Conservation (phyloP, 1,284 basidiomycete species). For the Amylostereum areolatum region DNA sequence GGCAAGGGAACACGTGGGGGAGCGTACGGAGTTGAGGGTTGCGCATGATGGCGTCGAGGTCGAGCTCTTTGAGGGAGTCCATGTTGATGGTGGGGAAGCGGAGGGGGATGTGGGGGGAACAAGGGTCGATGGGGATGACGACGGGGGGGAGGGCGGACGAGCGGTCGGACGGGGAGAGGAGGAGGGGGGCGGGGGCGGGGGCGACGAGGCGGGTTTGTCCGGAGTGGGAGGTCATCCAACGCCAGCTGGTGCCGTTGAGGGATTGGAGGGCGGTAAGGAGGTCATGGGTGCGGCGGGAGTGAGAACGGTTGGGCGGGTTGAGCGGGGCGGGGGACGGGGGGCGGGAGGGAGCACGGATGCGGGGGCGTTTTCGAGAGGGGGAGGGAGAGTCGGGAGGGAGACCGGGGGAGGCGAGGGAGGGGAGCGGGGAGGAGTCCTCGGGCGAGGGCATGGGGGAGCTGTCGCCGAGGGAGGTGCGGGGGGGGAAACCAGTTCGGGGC, state of each 20-base stretch:
- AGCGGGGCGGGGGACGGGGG: slow-evolving; percentile 1
- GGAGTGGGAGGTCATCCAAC: slow-evolving; percentile 13
- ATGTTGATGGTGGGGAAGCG: slow-evolving; percentile 77
- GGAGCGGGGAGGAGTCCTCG: slow-evolving; percentile 18
- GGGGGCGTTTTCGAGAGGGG: slow-evolving; percentile 5
- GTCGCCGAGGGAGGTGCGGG: slow-evolving; percentile 25
- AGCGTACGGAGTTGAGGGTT: slow-evolving; percentile 84
- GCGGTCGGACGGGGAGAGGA: slow-evolving; percentile 18
- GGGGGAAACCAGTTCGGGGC: no score
- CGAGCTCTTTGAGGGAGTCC: slow-evolving; percentile 78
- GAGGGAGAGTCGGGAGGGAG: slow-evolving; percentile 6
- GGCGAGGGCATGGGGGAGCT: slow-evolving; percentile 25
- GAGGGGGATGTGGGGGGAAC: slow-evolving; percentile 59
- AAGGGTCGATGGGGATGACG: slow-evolving; percentile 42
- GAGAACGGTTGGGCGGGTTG: slow-evolving; percentile 20
- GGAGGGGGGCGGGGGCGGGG: slow-evolving; percentile 17
- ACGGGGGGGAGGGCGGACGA: slow-evolving; percentile 19
- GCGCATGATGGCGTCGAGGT: slow-evolving; percentile 79
- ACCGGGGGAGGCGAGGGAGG: slow-evolving; percentile 12
- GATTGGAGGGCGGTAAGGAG: slow-evolving; percentile 24
- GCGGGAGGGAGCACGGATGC: slow-evolving; percentile 5
- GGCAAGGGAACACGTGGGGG: slow-evolving; percentile 12
- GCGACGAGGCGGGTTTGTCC: slow-evolving; percentile 15
- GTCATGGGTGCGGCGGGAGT: slow-evolving; percentile 22
- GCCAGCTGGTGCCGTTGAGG: slow-evolving; percentile 12